phyloP scores from a whole-genome alignment of 257 asterid species.

The Scutellaria baicalensis region DNA sequence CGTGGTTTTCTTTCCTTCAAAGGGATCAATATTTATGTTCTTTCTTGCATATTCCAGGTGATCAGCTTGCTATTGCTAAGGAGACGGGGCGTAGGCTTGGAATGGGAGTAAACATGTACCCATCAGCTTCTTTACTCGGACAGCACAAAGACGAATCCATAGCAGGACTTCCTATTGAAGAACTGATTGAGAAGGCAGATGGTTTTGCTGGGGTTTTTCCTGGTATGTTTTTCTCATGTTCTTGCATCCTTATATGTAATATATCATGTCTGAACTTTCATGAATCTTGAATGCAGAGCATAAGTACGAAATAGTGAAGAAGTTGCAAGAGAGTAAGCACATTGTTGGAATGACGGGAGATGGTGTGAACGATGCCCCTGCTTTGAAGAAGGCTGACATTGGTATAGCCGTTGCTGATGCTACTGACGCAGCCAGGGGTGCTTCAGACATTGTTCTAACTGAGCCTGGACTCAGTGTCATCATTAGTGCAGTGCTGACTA shows the following conservation, averaged over 20 bases:
- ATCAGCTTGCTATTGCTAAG: slow-evolving; percentile 91
- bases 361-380: slow-evolving; percentile 97
- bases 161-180: slow-evolving; percentile 76
- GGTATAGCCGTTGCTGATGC: slow-evolving; percentile 98
- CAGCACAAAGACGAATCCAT: slow-evolving; percentile 68
- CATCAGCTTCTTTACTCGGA: slow-evolving; percentile 77
- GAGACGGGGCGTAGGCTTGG: slow-evolving; percentile 97
- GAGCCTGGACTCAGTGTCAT: slow-evolving; percentile 96
- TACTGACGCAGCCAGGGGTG: slow-evolving; percentile 91
- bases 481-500: slow-evolving; percentile 85
- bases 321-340: slow-evolving; percentile 88
- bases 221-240: slow-evolving; percentile 29
- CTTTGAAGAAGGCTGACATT: slow-evolving; percentile 89
- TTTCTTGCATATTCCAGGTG: slow-evolving; percentile 36
- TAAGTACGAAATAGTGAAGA: slow-evolving; percentile 93
- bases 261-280: not conserved
- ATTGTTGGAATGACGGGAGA: slow-evolving; percentile 97
- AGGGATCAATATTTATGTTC: not conserved
- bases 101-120: slow-evolving; percentile 93
- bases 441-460: slow-evolving; percentile 88
- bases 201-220: slow-evolving; percentile 99
- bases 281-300: slow-evolving; percentile 47
- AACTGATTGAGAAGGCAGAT: slow-evolving; percentile 86
- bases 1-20: not conserved
- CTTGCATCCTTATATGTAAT: not conserved